Evolutionary conservation across 345 rosid species (phyloP), one percentile per base, ranked within the genome.

Genomic region (Noccaea bulbosa): DNA sequence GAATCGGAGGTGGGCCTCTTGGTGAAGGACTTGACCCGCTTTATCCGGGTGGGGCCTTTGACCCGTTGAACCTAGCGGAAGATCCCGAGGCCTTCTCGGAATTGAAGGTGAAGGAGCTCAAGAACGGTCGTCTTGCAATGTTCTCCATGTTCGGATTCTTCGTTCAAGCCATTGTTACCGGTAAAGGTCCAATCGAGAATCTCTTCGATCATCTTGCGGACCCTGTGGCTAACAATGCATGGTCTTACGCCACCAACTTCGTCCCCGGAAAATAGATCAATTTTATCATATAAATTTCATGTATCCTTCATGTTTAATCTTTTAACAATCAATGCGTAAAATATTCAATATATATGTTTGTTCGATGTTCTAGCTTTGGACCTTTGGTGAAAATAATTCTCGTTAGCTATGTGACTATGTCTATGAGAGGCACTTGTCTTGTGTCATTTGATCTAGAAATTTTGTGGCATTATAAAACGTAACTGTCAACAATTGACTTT

Each of bases 111-210:
- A 78, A 83, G 63, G 84, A 85, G 43, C 71, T 83, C 14, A 85
- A 85, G 73, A 75, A 82, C 20, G 82, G 83, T 7, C 65, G 83
- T 37, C 79, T 75, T 38, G 81, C 88, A 3, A 79, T 81, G 82
- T 82, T 82, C 78, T 82, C 82, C 0, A 81, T 79, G 84, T 85
- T 81, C 48, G 83, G 86, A 24, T 83, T 85, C 80, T 81, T 78
- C 34, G 85, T 83, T 8, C 86, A 76, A 69, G 88, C 85, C 4
- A 81, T 77, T 67, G 83, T 79, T 12, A 85, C 89, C 0, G 81
- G 80, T 5, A 81, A 82, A 71, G 85, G 81, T 39, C 81, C 83
- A 0, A 62, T 79, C 0, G 84, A 81, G 77, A 79, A 82, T 72
- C 77, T 79, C 52, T 69, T 63, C 3, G 83, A 78, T 59, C 84